Evolutionary conservation across 805 yeast genomes (phyloP).

Genomic region (Yarrowia deformans): DNA sequence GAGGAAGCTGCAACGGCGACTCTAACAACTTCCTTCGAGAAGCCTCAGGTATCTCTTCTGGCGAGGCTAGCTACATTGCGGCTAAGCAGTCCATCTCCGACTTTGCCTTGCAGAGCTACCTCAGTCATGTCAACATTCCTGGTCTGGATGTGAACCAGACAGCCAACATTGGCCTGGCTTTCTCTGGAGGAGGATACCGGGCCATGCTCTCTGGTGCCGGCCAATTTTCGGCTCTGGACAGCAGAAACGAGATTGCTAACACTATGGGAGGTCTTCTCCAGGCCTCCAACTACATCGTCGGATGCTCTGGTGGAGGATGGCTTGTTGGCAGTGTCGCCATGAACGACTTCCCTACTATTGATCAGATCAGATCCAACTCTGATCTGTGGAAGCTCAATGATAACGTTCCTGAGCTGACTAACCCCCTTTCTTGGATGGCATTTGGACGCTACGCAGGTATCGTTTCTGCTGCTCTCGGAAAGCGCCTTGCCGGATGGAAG

Average conservation of each 20-base stretch:
- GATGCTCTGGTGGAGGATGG: constrained; percentile 90
- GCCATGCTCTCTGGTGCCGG: constrained; percentile 89
- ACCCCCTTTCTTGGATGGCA: background rate
- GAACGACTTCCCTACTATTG: constrained; percentile 54
- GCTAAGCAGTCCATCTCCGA: constrained; percentile 44
- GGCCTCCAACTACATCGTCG: constrained; percentile 70
- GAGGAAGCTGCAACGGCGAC: background rate
- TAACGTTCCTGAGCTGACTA: constrained; percentile 3
- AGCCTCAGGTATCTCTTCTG: constrained; percentile 4
- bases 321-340: constrained; percentile 67
- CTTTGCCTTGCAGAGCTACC: constrained; percentile 54
- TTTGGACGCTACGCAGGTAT: constrained; percentile 43
- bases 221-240: constrained; percentile 76
- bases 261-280: constrained; percentile 78
- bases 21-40: background rate
- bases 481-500: constrained; percentile 70
- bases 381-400: constrained; percentile 68
- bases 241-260: constrained; percentile 58
- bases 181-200: constrained; percentile 91
- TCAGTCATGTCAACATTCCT: constrained; percentile 56
- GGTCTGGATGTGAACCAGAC: constrained; percentile 56
- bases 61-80: constrained; percentile 1
- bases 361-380: constrained; percentile 56
- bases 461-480: constrained; percentile 58
- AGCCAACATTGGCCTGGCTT: constrained; percentile 55